A percentile compares a stretch with the other conserved stretches of the same genome.
Conservation (phyloP, 2,329 filamentous ascomycete species). For the Talaromyces sp. region DNA sequence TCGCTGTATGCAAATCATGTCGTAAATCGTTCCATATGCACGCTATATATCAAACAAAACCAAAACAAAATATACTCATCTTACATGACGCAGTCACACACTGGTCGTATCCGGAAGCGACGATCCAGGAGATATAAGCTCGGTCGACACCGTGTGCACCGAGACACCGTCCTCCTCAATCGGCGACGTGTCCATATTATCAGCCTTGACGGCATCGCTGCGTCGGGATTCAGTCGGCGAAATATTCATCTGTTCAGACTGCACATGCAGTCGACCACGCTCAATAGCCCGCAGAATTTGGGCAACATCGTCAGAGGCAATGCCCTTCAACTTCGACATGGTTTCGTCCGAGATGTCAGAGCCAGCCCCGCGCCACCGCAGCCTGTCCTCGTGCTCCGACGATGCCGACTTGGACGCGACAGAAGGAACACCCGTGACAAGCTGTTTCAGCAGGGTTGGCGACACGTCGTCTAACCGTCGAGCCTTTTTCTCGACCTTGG, state of each 20-base stretch:
- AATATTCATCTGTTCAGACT: slow-evolving; percentile 27
- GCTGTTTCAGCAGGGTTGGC: slow-evolving; percentile 25
- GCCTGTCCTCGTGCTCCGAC: slow-evolving; percentile 28
- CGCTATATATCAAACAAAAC: neutral
- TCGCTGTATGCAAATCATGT: neutral
- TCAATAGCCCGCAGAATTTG: slow-evolving; percentile 32
- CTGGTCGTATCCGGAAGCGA: slow-evolving; percentile 6
- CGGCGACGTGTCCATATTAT: slow-evolving; percentile 16
- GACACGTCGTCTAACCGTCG: slow-evolving; percentile 28
- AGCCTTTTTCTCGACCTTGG: slow-evolving; percentile 31
- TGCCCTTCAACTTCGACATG: slow-evolving; percentile 33
- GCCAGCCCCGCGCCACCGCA: slow-evolving; percentile 30
- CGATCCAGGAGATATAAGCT: slow-evolving; percentile 8
- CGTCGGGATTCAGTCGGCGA: slow-evolving; percentile 30
- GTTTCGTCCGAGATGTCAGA: slow-evolving; percentile 34
- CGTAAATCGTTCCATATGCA: neutral
- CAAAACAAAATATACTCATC: neutral
- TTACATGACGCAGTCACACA: neutral
- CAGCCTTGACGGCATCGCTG: slow-evolving; percentile 18
- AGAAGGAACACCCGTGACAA: slow-evolving; percentile 28
- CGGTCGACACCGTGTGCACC: slow-evolving; percentile 5
- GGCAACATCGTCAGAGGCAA: slow-evolving; percentile 32
- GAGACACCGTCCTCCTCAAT: slow-evolving; percentile 22
- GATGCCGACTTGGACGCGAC: slow-evolving; percentile 28
- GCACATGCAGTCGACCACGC: slow-evolving; percentile 29